These are phyloP conservation scores for Eucalyptus pumila DNA, from an alignment of 345 rosid genomes.

Conservation along the genomic window DNA sequence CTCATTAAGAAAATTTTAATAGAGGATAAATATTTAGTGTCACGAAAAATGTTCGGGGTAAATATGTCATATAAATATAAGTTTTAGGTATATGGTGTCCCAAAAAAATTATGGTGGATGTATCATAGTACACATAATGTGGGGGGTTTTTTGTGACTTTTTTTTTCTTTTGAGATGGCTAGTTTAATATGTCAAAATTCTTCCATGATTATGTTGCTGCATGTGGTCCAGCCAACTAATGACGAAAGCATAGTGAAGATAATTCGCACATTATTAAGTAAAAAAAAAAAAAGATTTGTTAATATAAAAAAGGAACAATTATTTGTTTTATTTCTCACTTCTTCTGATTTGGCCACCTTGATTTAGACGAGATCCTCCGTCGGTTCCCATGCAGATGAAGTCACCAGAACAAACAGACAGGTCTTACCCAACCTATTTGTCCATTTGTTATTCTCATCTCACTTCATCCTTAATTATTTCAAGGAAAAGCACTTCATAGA, in stretches of 20 bases:
- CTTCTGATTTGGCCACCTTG: background rate
- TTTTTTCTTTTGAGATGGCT: background rate
- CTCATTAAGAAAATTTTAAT: no score
- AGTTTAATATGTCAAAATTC: background rate
- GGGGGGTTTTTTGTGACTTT: background rate
- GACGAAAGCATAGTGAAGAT: background rate
- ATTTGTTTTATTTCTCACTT: background rate
- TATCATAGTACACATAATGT: background rate
- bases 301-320: background rate
- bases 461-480: background rate
- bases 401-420: background rate
- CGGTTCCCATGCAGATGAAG: background rate
- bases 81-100: background rate
- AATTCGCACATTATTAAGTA: background rate
- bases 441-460: background rate
- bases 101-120: background rate
- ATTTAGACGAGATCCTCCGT: background rate
- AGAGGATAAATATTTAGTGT: no score
- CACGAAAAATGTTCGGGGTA: fast-evolving
- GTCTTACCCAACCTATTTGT: background rate
- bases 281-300: background rate
- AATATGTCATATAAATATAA: no score
- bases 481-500: background rate
- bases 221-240: background rate
- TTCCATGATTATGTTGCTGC: background rate